Evolutionary conservation across 1,139 yeast species (phyloP), one percentile per base, ranked within the genome.

Genomic region (Meyerozyma athensensis): DNA sequence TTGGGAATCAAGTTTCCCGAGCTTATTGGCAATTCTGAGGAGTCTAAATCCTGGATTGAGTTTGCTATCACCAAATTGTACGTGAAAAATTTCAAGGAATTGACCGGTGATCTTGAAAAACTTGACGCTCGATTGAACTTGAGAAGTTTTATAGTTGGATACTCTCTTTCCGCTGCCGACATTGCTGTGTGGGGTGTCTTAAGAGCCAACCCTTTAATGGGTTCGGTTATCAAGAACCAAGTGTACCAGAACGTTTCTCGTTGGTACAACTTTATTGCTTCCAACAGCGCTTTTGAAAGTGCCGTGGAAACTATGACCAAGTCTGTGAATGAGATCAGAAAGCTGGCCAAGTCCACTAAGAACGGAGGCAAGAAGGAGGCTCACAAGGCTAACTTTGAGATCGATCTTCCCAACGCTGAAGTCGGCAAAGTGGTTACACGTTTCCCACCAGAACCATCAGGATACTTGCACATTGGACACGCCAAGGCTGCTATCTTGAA

Each of bases 401-500:
- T 92, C 56, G 95, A 86, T 53, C 77, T 92, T 48, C 85, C 86
- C 42, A 95, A 81, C 56, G 98, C 97, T 42, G 79, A 77, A 54
- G 80, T 84, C 46, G 98, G 98, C 46, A 72, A 89, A 63, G 97
- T 92, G 41, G 97, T 92, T 40, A 92, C 97, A 39, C 85, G 98
- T 69, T 92, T 92, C 80, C 97, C 97, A 49, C 95, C 95, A 46
- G 82, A 77, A 56, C 81, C 82, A 37, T 85, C 95, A 68, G 97
- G 97, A 71, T 90, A 87, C 65, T 75, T 92, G 61, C 77, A 92
- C 82, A 68, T 68, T 66, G 97, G 98, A 52, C 98, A 92, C 59
- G 97, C 96, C 46, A 92, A 92, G 67, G 97, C 97, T 40, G 97
- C 97, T 39, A 73, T 92, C 44, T 76, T 92, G 58, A 92, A 92